Evolutionary conservation across 495 filamentous ascomycete genomes (phyloP), one percentile per base, ranked within the genome.

Genomic region (Cercophora samala): DNA sequence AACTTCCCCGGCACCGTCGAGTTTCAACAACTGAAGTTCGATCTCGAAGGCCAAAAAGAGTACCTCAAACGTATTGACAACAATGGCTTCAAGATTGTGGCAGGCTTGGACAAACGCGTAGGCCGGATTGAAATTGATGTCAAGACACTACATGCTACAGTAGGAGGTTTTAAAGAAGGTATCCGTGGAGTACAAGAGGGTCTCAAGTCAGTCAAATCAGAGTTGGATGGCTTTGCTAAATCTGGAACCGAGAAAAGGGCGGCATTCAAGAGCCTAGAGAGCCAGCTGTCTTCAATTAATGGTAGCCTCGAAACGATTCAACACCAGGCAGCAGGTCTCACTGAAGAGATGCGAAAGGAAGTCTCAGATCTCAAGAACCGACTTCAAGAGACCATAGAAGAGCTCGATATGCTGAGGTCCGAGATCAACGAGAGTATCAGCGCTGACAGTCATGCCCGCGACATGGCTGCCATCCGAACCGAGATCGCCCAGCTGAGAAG

Each of bases 41-140:
- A 79, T 1, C 25, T 81, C 9, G 56, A 75, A 19, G 25, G 58
- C n/a, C 76, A 79, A 51, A 68, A 69, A 56, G 73, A 74, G 59
- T 72, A 77, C 37, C 72, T 76, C 55, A 69, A 77, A 52, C 68
- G 72, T 22, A 71, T 81, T 19, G 71, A 76, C 64, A 72, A 60
- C 51, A 73, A 73, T 19, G 76, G 76, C 9, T 71, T 68, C 64
- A 75, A 73, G 11, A 70, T 77, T 15, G 71, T 77, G 23, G 72
- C 75, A 3, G 72, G 70, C 1, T 70, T 81, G 25, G 72, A 79
- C 24, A 74, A 64, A 13, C 58, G 73, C 19, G 69, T 76, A 18
- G 60, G 56, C 19, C 69, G 67, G 6, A 9, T 46, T 8, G 37
- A 46, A 9, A 46, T 4, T 46, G 37, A 46, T 11, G 5, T 13